phyloP scores from a whole-genome alignment of 2,329 filamentous ascomycete species.

The Paecilomyces variotii region DNA sequence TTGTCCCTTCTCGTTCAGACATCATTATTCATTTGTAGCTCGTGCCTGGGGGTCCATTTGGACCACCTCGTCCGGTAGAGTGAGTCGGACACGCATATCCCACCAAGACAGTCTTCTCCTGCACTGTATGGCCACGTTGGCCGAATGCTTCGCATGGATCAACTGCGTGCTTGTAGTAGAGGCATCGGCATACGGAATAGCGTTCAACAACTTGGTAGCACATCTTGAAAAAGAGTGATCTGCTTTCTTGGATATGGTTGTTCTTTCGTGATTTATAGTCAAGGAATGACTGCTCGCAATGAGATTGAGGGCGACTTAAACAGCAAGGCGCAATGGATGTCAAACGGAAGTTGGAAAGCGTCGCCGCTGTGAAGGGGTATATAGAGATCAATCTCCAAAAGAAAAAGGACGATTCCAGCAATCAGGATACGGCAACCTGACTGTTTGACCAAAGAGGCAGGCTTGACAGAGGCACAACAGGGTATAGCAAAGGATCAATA shows the following conservation, averaged over 20 bases:
- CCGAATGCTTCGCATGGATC: slow-evolving; percentile 73
- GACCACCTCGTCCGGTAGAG: slow-evolving; percentile 11
- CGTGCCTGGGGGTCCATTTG: slow-evolving; percentile 3
- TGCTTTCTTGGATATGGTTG: background rate
- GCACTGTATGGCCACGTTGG: slow-evolving; percentile 61
- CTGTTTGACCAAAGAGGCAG: background rate
- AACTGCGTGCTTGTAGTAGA: slow-evolving; percentile 80
- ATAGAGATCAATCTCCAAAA: background rate
- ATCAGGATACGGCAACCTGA: background rate
- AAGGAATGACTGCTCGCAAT: background rate
- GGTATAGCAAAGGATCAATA: background rate
- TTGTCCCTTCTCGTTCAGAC: slow-evolving; percentile 16
- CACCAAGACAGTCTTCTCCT: slow-evolving; percentile 70
- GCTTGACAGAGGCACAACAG: background rate
- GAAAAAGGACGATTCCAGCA: background rate
- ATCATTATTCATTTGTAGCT: slow-evolving; percentile 17
- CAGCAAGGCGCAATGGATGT: background rate
- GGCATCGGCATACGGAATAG: slow-evolving; percentile 77
- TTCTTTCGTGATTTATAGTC: background rate
- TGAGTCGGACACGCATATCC: slow-evolving; percentile 68
- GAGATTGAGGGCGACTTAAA: background rate
- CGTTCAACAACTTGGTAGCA: slow-evolving; percentile 81
- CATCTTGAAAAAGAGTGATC: slow-evolving; percentile 47
- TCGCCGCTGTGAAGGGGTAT: background rate
- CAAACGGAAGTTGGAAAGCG: background rate